A percentile compares a stretch with the other conserved stretches of the same genome.
Conservation (phyloP, 2,329 filamentous ascomycete species). For the Emericellopsis cladophorae region DNA sequence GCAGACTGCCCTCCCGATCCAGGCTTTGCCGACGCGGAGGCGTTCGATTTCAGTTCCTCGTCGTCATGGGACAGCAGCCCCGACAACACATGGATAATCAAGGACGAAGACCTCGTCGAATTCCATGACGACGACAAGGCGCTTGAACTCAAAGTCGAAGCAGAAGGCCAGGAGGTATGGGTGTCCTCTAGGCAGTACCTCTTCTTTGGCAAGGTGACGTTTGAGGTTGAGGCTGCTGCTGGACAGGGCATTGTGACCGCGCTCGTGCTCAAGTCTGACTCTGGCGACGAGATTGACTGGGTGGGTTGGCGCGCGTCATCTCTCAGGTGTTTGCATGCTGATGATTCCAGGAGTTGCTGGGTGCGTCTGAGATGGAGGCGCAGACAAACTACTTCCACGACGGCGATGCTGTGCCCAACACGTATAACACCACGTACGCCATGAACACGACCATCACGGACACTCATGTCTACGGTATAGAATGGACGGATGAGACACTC, state of each 20-base stretch:
- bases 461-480: constrained; percentile 53
- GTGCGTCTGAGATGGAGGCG: constrained; percentile 35
- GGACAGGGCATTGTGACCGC: constrained; percentile 68
- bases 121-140: constrained; percentile 11
- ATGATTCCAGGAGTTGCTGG: constrained; percentile 12
- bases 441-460: constrained; percentile 24
- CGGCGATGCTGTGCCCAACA: constrained; percentile 40
- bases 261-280: constrained; percentile 64
- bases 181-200: constrained; percentile 66
- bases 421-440: constrained; percentile 33
- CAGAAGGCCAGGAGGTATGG: constrained; percentile 42
- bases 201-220: constrained; percentile 69
- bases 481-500: constrained; percentile 49
- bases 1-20: constrained; percentile 49
- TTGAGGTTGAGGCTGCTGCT: constrained; percentile 55
- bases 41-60: constrained; percentile 52
- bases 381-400: constrained; percentile 75
- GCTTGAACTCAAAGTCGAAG: constrained; percentile 38
- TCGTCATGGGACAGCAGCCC: constrained; percentile 24
- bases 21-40: constrained; percentile 43
- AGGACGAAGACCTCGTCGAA: constrained; percentile 18
- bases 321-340: background rate
- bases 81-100: constrained; percentile 13
- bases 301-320: constrained; percentile 4
- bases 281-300: constrained; percentile 58